These are phyloP conservation scores for Vitrella brassicaformis DNA, from an alignment of 73 alveolate species.

Conservation along the genomic window DNA sequence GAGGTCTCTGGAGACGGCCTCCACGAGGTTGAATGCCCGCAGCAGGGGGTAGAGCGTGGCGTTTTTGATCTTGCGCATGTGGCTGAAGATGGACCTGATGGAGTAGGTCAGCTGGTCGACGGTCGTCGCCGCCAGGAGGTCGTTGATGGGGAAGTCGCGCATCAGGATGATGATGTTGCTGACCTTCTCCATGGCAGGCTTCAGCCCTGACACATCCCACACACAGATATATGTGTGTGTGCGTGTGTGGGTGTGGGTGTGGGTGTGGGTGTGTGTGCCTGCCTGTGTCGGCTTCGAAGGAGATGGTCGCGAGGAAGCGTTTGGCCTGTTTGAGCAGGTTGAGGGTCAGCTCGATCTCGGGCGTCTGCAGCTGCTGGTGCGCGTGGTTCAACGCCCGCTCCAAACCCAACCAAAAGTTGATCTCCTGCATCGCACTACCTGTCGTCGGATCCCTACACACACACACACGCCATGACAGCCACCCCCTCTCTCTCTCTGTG, in stretches of 20 bases:
- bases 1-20: constrained; percentile 54
- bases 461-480: too few species aligned
- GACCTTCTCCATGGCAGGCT: constrained; percentile 37
- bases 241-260: constrained; percentile 4
- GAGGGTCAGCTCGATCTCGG: constrained; percentile 82
- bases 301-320: constrained; percentile 41
- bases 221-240: too few species aligned
- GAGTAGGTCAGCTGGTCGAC: constrained; percentile 33
- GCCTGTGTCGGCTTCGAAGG: constrained; percentile 41
- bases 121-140: constrained; percentile 20
- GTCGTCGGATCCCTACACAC: constrained; percentile 55
- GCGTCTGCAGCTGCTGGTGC: constrained; percentile 66
- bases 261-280: too few species aligned
- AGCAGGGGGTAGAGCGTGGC: constrained; percentile 47
- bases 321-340: constrained; percentile 60
- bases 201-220: constrained; percentile 14
- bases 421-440: constrained; percentile 79
- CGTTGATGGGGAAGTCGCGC: constrained; percentile 38
- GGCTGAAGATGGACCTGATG: constrained; percentile 26
- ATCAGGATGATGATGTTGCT: constrained; percentile 13
- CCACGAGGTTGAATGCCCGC: constrained; percentile 44
- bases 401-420: constrained; percentile 74
- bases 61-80: constrained; percentile 34
- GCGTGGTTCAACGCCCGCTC: constrained; percentile 57
- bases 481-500: too few species aligned